Percentiles rank a stretch among this genome's conserved stretches.
phyloP scores from a whole-genome alignment of 2,329 filamentous ascomycete genomes.

The Fusarium decemcellulare region DNA sequence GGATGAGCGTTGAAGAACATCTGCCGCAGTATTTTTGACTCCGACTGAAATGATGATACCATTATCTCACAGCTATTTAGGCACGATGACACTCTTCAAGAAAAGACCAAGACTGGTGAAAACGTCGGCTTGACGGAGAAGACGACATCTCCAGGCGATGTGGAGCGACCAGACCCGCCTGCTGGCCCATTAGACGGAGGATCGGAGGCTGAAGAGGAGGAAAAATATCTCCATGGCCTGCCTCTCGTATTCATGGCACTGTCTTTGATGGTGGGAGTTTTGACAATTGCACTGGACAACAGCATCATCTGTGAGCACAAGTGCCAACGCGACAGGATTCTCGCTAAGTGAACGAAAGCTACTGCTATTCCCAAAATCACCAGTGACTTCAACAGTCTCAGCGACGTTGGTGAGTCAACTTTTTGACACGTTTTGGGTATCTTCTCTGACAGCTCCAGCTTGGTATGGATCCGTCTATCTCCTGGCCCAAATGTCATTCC shows the following conservation, averaged over 20 bases:
- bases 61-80: no score
- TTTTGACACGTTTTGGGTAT: rapidly evolving
- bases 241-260: slow-evolving; percentile 30
- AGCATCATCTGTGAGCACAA: slow-evolving; percentile 34
- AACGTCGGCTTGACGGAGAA: neutral
- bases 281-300: slow-evolving; percentile 42
- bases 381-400: slow-evolving; percentile 53
- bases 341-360: slow-evolving; percentile 3
- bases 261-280: slow-evolving; percentile 37
- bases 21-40: no score
- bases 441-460: slow-evolving; percentile 14
- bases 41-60: no score
- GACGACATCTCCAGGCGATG: rapidly evolving
- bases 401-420: slow-evolving; percentile 36
- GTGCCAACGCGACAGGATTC: rapidly evolving
- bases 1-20: no score
- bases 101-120: no score
- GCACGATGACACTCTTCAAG: no score
- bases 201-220: neutral
- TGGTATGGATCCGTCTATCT: slow-evolving; percentile 52
- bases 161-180: neutral
- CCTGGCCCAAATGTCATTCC: slow-evolving; percentile 43
- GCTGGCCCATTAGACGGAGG: neutral
- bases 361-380: slow-evolving; percentile 47
- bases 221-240: slow-evolving; percentile 31